phyloP scores from a whole-genome alignment of 2,329 filamentous ascomycete species.

The Leptographium lundbergii region DNA sequence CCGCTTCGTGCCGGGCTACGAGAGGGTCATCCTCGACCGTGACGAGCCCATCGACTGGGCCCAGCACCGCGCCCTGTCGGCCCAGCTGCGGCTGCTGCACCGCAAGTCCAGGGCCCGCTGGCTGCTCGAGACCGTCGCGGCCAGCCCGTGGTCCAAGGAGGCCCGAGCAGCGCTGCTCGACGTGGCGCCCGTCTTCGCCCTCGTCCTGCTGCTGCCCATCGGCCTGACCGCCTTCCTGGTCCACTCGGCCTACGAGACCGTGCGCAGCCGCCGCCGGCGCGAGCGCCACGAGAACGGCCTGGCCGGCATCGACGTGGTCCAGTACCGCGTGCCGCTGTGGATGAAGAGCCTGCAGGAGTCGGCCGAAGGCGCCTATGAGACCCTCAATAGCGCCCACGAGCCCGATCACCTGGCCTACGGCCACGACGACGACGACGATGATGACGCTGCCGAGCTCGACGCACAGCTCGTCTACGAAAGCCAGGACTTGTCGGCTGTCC shows the following conservation, averaged over 20 bases:
- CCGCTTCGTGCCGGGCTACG: constrained; percentile 63
- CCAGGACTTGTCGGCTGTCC: neutral
- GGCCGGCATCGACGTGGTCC: constrained; percentile 51
- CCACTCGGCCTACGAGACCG: constrained; percentile 65
- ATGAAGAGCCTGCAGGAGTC: constrained; percentile 63
- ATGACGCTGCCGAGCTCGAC: neutral
- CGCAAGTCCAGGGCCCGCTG: neutral
- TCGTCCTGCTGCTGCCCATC: constrained; percentile 62
- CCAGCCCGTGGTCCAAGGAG: constrained; percentile 8
- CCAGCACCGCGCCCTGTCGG: neutral
- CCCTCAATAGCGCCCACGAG: constrained; percentile 49
- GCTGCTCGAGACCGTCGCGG: constrained; percentile 4
- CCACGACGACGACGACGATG: neutral
- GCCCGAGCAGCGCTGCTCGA: constrained; percentile 6
- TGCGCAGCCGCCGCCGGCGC: constrained; percentile 63
- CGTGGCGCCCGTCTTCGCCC: constrained; percentile 39
- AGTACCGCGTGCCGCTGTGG: constrained; percentile 65
- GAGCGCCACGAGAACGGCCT: constrained; percentile 60
- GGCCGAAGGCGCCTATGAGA: constrained; percentile 65
- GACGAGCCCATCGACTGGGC: constrained; percentile 35
- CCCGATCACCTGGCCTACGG: constrained; percentile 50
- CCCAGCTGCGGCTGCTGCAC: neutral
- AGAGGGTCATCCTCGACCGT: constrained; percentile 62
- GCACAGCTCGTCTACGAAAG: neutral
- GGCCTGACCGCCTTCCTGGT: constrained; percentile 58